Evolutionary conservation across 305 asterid species (phyloP), one percentile per base, ranked within the genome.

Genomic region (Fraxinus greggii): DNA sequence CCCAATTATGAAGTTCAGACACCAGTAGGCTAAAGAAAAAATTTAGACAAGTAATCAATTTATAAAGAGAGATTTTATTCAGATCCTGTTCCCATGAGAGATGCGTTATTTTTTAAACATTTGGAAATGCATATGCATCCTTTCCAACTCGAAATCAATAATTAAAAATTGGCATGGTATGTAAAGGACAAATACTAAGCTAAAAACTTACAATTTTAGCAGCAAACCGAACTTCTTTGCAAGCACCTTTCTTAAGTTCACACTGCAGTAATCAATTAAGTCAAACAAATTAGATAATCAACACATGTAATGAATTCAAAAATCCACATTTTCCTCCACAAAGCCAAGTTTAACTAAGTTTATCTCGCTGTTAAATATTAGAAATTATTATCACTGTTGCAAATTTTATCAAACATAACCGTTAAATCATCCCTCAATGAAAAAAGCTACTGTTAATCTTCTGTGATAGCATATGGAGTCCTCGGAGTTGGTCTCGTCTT

Each of bases 151-250:
- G 69, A 79, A 54, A 45, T 65, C 36, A 38, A 79, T 23, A 61
- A 48, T 54, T 79, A 19, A 61, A 76, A 82, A 76, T 63, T 75
- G 75, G 19, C 78, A 38, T 1, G 70, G 82, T 76, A 33, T 36
- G 83, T 61, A 82, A 86, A 72, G 38, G 70, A 54, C 54, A 63
- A 73, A 77, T 15, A 59, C 10, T 3, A 40, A 79, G 61, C 61
- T 74, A 84, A 80, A 81, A 78, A 89, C 97, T 93, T 89, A 95
- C 97, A 86, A 93, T 95, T 88, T 95, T 92, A 72, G 91, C 89
- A 84, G 89, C 80, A 89, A 95, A 91, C 38, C 89, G 91, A 79
- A 95, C 82, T 90, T 91, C 98, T 90, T 95, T 95, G 80, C 83
- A 81, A 81, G 83, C 79, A 76, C 97, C 97, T 80, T 79, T 73